These are phyloP conservation scores for Penicillium sp. DNA, from an alignment of 2,329 filamentous ascomycete genomes.

Conservation along the genomic window DNA sequence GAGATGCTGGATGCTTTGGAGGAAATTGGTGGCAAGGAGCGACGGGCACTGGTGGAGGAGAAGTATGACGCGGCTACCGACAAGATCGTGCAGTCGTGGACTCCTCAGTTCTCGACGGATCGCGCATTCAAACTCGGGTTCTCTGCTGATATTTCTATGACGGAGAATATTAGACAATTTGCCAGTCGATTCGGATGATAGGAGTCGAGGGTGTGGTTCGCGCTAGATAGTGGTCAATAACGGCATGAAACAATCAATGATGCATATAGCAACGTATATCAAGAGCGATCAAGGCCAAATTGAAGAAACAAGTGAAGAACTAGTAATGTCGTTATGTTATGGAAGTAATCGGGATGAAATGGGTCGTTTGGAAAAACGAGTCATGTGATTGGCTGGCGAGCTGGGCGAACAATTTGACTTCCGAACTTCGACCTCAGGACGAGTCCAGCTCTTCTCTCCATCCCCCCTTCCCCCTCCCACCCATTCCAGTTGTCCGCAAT, in stretches of 20 bases:
- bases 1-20: constrained; percentile 57
- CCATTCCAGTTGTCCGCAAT: constrained; percentile 51
- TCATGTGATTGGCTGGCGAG: constrained; percentile 43
- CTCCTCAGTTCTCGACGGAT: constrained; percentile 51
- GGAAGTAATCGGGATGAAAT: constrained; percentile 35
- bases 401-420: constrained; percentile 44
- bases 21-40: constrained; percentile 53
- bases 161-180: constrained; percentile 40
- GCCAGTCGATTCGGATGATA: constrained; percentile 30
- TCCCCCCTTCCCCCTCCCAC: constrained; percentile 43
- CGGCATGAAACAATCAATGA: not conserved
- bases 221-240: not conserved
- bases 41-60: constrained; percentile 50
- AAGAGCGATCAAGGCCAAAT: not conserved
- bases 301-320: not conserved
- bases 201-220: constrained; percentile 3
- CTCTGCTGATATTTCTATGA: constrained; percentile 38
- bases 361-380: constrained; percentile 38
- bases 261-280: not conserved
- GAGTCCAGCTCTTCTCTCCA: constrained; percentile 45
- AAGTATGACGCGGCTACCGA: constrained; percentile 52
- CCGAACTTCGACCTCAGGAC: constrained; percentile 40
- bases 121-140: constrained; percentile 51
- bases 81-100: constrained; percentile 57
- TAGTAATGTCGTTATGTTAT: constrained; percentile 7